Evolutionary conservation across 2,329 filamentous ascomycete genomes (phyloP), one percentile per base, ranked within the genome.

Genomic region (Hawksworthiomyces lignivorus): DNA sequence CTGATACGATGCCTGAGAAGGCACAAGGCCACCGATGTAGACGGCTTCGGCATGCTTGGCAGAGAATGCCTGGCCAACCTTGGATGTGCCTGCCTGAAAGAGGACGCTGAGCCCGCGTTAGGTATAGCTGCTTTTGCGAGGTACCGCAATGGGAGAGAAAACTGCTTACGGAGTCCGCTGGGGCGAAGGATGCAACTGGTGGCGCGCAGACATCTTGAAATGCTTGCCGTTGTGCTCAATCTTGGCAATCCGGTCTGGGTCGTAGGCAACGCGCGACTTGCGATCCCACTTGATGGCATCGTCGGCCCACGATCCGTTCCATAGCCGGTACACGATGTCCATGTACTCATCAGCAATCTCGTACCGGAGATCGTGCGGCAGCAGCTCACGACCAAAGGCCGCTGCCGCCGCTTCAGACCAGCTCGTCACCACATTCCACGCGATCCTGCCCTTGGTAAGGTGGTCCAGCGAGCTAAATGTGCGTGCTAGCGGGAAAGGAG

Each of bases 71-170:
- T 37, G 39, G 21, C 53, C 52, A 1, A 48, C 47, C 34, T 36
- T 40, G 19, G 48, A 52, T 11, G 48, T 45, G 15, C 52, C 52
- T 5, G 52, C 51, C 41, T 54, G 52, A 36, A 55, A 53, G 31
- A 54, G 36, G 2, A 54, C 43, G 2, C n/a, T n/a, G n/a, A n/a
- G n/a, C n/a, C n/a, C n/a, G n/a, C n/a, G n/a, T n/a, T n/a, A n/a
- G n/a, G n/a, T n/a, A n/a, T n/a, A n/a, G n/a, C n/a, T n/a, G n/a
- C n/a, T n/a, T n/a, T n/a, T n/a, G n/a, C n/a, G n/a, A n/a, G n/a
- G n/a, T n/a, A n/a, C n/a, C n/a, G n/a, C n/a, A n/a, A n/a, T n/a
- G n/a, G n/a, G n/a, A n/a, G n/a, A n/a, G n/a, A n/a, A n/a, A n/a
- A n/a, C n/a, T n/a, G n/a, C n/a, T n/a, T n/a, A n/a, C n/a, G 51